A percentile compares a stretch with the other conserved stretches of the same genome.
These are phyloP conservation scores for Thermothielavioides terrestris DNA, from an alignment of 495 filamentous ascomycete genomes.

Conservation along the genomic window DNA sequence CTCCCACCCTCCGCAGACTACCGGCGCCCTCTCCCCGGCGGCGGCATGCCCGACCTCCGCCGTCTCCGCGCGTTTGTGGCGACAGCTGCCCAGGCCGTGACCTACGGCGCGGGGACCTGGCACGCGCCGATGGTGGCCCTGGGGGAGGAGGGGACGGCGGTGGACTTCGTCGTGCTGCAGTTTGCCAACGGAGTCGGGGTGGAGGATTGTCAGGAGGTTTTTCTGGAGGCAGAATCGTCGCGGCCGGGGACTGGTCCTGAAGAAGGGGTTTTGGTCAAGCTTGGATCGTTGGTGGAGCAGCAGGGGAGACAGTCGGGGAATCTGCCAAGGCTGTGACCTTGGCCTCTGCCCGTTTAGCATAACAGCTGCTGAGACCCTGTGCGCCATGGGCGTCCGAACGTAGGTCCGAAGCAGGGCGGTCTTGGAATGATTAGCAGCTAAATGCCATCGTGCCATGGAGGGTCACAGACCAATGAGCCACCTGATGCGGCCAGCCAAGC, in stretches of 20 bases:
- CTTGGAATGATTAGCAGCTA: too few species aligned
- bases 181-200: conserved; percentile 72
- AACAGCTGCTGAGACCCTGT: too few species aligned
- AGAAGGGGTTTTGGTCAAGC: conserved; percentile 5
- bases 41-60: conserved; percentile 64
- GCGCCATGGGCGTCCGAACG: too few species aligned
- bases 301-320: neutral
- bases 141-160: conserved; percentile 53
- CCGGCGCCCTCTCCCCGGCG: conserved; percentile 33
- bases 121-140: conserved; percentile 95
- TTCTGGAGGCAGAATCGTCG: conserved; percentile 35
- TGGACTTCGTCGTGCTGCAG: conserved; percentile 78
- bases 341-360: neutral
- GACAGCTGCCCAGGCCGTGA: conserved; percentile 73
- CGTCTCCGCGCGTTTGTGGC: conserved; percentile 71
- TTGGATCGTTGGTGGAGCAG: neutral
- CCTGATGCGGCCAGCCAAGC: too few species aligned
- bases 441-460: too few species aligned
- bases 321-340: neutral
- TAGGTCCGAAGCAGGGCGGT: too few species aligned
- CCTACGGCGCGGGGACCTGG: conserved; percentile 88
- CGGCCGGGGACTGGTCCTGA: neutral
- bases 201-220: conserved; percentile 88
- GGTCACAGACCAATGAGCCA: too few species aligned
- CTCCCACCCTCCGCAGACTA: neutral